Evolutionary conservation across 2,329 filamentous ascomycete genomes (phyloP).

Genomic region (Colletotrichum coccodes): DNA sequence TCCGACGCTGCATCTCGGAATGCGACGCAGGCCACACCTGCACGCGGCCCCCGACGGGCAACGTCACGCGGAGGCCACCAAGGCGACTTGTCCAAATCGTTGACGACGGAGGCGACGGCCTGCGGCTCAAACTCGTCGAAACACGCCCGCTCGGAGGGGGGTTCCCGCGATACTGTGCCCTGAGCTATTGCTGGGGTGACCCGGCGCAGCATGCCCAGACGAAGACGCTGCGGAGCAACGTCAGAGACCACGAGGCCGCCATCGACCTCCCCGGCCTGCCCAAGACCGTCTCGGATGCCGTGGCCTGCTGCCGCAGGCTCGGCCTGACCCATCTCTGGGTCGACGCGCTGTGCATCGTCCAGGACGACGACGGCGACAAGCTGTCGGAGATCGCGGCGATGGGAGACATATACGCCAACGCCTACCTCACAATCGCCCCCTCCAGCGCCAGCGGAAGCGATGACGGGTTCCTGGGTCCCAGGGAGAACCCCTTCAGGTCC

Average conservation of each 20-base stretch:
- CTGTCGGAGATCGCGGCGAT: constrained; percentile 23
- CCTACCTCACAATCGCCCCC: constrained; percentile 10
- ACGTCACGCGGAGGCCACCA: not conserved
- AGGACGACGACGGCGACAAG: constrained; percentile 15
- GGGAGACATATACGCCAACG: constrained; percentile 16
- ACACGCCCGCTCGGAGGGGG: not conserved
- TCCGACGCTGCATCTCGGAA: not conserved
- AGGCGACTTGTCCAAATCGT: not conserved
- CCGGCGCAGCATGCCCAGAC: not conserved
- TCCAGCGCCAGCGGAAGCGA: not conserved
- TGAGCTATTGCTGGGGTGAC: not conserved
- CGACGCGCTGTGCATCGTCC: constrained; percentile 28
- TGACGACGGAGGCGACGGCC: not conserved
- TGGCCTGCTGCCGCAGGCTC: not conserved
- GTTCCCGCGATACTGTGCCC: not conserved
- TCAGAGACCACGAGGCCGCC: not conserved
- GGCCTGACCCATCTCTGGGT: constrained; percentile 22
- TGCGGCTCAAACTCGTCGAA: not conserved
- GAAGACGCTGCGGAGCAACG: not conserved
- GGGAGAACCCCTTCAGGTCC: not conserved
- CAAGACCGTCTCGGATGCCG: not conserved
- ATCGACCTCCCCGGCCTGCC: not conserved
- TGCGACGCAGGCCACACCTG: not conserved
- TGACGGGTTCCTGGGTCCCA: not conserved
- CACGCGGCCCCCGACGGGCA: not conserved